These are phyloP conservation scores for Diaporthe vexans DNA, from an alignment of 2,329 filamentous ascomycete species.

Conservation along the genomic window DNA sequence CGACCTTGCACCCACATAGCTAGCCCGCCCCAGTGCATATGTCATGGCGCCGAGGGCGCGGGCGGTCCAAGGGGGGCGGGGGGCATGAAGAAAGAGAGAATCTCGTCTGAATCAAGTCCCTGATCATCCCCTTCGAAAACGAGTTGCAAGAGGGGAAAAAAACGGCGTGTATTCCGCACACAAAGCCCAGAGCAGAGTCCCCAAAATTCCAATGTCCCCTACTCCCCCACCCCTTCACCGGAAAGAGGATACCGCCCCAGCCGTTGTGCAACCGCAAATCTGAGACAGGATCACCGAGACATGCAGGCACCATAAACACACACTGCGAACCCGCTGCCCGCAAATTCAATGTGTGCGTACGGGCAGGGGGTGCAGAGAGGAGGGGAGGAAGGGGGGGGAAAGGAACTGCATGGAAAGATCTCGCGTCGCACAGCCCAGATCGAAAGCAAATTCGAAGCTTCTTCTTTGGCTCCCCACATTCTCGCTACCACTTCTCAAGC, in stretches of 20 bases:
- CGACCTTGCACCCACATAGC: constrained; percentile 11
- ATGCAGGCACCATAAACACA: constrained; percentile 18
- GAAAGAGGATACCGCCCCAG: constrained; percentile 33
- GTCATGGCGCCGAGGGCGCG: neutral
- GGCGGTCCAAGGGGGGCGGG: neutral
- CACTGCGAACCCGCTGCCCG: constrained; percentile 6
- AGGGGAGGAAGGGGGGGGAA: neutral
- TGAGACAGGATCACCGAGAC: constrained; percentile 33
- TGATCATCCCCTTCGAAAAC: neutral
- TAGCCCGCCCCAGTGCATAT: neutral
- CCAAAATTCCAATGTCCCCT: neutral
- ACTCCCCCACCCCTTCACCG: constrained; percentile 27
- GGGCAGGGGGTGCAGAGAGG: neutral
- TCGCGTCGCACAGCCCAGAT: constrained; percentile 28
- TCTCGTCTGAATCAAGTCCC: constrained; percentile 18
- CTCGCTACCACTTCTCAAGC: constrained; percentile 3
- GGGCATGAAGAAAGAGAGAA: neutral
- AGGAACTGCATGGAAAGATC: constrained; percentile 24
- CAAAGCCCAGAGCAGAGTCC: neutral
- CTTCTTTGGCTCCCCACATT: neutral
- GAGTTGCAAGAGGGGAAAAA: too few species aligned
- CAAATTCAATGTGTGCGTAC: neutral
- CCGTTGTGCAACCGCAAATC: constrained; percentile 34
- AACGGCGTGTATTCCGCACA: constrained; percentile 35
- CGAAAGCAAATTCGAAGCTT: constrained; percentile 24